Evolutionary conservation across 148 eudicot genomes (phyloP).

Genomic region (Fagopyrum tataricum): DNA sequence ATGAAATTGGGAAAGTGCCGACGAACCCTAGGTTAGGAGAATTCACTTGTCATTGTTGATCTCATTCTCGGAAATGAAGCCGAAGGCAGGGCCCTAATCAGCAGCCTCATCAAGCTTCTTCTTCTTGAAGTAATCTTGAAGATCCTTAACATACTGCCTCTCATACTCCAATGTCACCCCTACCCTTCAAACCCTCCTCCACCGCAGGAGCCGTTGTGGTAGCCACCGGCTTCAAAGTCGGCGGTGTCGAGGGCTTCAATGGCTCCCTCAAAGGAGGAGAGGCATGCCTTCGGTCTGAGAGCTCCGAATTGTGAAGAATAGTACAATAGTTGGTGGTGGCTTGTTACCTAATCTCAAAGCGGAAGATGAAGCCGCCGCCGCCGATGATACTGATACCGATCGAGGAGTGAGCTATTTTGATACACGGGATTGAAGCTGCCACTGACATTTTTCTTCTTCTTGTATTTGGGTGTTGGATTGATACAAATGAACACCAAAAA

Average conservation of each 20-base stretch:
- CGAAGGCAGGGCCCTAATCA: slow-evolving; percentile 73
- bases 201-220: slow-evolving; percentile 14
- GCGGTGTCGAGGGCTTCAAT: slow-evolving; percentile 13
- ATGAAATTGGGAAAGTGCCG: neutral
- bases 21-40: no score
- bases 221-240: slow-evolving; percentile 20
- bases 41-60: slow-evolving; percentile 81
- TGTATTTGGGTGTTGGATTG: slow-evolving; percentile 9
- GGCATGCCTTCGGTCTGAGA: slow-evolving; percentile 81
- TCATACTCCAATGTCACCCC: slow-evolving; percentile 73
- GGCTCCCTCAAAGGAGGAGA: slow-evolving; percentile 28
- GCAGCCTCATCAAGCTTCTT: slow-evolving; percentile 74
- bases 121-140: slow-evolving; percentile 80
- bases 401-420: slow-evolving; percentile 31
- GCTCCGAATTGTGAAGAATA: slow-evolving; percentile 40
- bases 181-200: slow-evolving; percentile 30
- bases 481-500: neutral
- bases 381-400: slow-evolving; percentile 24
- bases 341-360: slow-evolving; percentile 28
- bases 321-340: slow-evolving; percentile 20
- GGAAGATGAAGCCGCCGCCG: no score
- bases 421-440: slow-evolving; percentile 53
- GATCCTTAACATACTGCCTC: slow-evolving; percentile 88
- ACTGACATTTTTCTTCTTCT: slow-evolving; percentile 49
- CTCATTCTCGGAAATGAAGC: slow-evolving; percentile 71